Conservation (phyloP, 495 filamentous ascomycete genomes). For the Penicillium riverlandense region DNA sequence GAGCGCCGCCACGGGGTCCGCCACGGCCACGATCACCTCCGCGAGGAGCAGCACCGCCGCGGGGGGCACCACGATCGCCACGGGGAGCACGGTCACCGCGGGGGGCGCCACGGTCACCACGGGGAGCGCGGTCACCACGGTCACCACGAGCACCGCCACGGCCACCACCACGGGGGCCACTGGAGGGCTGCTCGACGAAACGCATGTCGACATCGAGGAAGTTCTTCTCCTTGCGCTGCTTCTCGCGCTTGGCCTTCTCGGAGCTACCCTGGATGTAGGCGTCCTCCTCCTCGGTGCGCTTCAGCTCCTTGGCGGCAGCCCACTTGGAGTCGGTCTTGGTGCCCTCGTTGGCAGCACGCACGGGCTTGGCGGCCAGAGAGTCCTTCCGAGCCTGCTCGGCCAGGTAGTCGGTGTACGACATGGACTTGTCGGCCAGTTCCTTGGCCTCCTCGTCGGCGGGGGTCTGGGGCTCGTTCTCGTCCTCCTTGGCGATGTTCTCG, state of each 20-base stretch:
- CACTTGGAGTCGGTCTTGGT: slow-evolving; percentile 82
- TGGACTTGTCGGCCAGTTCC: slow-evolving; percentile 81
- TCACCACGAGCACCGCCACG: slow-evolving; percentile 48
- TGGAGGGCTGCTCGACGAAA: slow-evolving; percentile 57
- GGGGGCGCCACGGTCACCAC: slow-evolving; percentile 19
- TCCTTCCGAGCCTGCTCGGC: slow-evolving; percentile 77
- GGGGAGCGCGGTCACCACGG: slow-evolving; percentile 35
- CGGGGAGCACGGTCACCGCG: slow-evolving; percentile 31
- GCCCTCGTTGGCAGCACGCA: slow-evolving; percentile 88
- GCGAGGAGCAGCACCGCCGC: slow-evolving; percentile 12
- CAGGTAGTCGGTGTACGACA: slow-evolving; percentile 81
- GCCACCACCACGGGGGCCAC: slow-evolving; percentile 36
- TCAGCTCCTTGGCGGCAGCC: slow-evolving; percentile 72
- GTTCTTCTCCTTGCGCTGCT: slow-evolving; percentile 89
- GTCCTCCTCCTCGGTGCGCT: slow-evolving; percentile 63
- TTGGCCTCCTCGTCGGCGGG: slow-evolving; percentile 33
- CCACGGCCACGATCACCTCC: slow-evolving; percentile 36
- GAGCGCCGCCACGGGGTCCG: slow-evolving; percentile 22
- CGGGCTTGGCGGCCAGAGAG: slow-evolving; percentile 61
- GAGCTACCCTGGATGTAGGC: slow-evolving; percentile 67
- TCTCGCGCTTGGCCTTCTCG: slow-evolving; percentile 79
- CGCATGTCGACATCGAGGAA: slow-evolving; percentile 78
- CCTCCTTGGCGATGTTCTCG: slow-evolving; percentile 75
- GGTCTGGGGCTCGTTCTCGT: slow-evolving; percentile 57
- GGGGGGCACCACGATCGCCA: slow-evolving; percentile 28